A percentile compares a stretch with the other conserved stretches of the same genome.
Conservation (phyloP, 345 rosid genomes). For the Gossypium rotundifolium region DNA sequence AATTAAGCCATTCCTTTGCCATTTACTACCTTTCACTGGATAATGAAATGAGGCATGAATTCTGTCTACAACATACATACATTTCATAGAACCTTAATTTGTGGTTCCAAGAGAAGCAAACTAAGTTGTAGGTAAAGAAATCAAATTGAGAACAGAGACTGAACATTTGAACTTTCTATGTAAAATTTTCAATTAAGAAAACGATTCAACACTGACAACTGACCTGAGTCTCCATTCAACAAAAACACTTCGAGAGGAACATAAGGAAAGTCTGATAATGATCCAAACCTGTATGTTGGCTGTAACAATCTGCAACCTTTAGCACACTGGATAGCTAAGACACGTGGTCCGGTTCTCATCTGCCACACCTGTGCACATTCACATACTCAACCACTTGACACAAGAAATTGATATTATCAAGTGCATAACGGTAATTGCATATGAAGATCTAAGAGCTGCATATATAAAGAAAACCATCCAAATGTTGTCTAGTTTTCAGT, state of each 20-base stretch:
- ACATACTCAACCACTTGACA: not conserved
- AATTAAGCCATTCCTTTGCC: not conserved
- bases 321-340: conserved; percentile 59
- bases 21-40: not conserved
- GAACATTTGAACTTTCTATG: conserved; percentile 5
- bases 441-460: not conserved
- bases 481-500: not conserved
- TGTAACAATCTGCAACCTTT: conserved; percentile 79
- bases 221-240: conserved; percentile 87
- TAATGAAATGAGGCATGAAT: not conserved
- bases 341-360: conserved; percentile 93
- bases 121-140: not conserved
- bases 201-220: conserved; percentile 62
- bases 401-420: not conserved
- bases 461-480: not conserved
- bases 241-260: conserved; percentile 77
- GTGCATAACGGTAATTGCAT: not conserved
- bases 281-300: conserved; percentile 82
- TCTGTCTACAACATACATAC: conserved; percentile 5
- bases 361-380: conserved; percentile 82
- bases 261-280: conserved; percentile 54
- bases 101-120: not conserved
- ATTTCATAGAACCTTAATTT: not conserved
- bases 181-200: conserved; percentile 36
- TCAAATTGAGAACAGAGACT: not conserved